Evolutionary conservation across 2,329 filamentous ascomycete species (phyloP).

Genomic region (Alternaria brassicicola): DNA sequence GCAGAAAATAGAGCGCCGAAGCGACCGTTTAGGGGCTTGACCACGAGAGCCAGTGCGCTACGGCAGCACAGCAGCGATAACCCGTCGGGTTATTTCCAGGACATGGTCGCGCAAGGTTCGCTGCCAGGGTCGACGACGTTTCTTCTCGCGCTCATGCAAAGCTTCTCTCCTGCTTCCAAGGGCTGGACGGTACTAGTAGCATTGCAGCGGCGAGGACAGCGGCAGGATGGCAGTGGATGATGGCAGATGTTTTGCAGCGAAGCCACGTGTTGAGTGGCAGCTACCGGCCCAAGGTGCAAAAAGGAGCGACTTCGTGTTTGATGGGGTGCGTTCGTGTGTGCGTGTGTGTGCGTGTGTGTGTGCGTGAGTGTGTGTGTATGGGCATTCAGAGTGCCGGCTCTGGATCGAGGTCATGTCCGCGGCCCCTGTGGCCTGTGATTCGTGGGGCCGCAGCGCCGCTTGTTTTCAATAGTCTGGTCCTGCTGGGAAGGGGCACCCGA

Average conservation of each 20-base stretch:
- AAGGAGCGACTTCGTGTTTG: not conserved
- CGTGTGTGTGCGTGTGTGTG: no score
- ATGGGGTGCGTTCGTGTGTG: not conserved
- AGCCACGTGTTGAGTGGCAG: not conserved
- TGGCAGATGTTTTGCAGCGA: not conserved
- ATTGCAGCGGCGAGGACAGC: not conserved
- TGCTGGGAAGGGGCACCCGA: constrained; percentile 6
- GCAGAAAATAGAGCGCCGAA: constrained; percentile 3
- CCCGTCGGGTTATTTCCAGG: constrained; percentile 8
- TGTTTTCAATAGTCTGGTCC: constrained; percentile 17
- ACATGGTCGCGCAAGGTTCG: not conserved
- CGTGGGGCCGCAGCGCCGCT: constrained; percentile 7
- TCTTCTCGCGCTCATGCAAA: constrained; percentile 1
- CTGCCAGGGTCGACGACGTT: not conserved
- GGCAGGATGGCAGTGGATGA: not conserved
- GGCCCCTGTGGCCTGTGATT: constrained; percentile 2
- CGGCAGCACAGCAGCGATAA: constrained; percentile 1
- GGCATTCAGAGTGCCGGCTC: not conserved
- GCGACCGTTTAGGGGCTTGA: constrained; percentile 13
- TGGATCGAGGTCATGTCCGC: constrained; percentile 7
- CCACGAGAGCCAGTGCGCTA: constrained; percentile 1
- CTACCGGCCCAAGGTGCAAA: not conserved
- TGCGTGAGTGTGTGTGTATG: not conserved
- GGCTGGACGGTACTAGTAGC: not conserved
- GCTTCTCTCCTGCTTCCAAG: not conserved